Conservation (phyloP, 495 filamentous ascomycete species). For the Podospora didyma region DNA sequence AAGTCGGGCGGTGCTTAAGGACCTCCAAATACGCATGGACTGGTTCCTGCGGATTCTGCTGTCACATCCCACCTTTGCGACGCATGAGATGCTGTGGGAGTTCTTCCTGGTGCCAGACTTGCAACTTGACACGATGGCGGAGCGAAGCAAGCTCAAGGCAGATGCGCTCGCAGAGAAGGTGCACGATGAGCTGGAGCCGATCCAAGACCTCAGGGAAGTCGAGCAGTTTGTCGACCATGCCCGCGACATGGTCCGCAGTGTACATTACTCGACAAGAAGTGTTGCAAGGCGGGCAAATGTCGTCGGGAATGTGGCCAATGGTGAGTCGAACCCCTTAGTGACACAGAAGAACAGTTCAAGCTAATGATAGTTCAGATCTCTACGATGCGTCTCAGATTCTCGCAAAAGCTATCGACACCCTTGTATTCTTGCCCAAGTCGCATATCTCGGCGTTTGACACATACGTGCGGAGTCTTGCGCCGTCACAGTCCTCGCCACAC, state of each 20-base stretch:
- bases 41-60: slow-evolving; percentile 82
- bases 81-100: slow-evolving; percentile 98
- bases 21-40: slow-evolving; percentile 84
- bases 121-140: slow-evolving; percentile 82
- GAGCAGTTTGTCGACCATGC: slow-evolving; percentile 90
- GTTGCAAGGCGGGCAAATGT: slow-evolving; percentile 67
- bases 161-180: slow-evolving; percentile 77
- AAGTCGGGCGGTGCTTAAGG: slow-evolving; percentile 78
- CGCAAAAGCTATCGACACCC: slow-evolving; percentile 52
- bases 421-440: slow-evolving; percentile 61
- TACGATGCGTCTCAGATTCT: slow-evolving; percentile 62
- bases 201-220: slow-evolving; percentile 85
- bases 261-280: slow-evolving; percentile 76
- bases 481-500: slow-evolving; percentile 70
- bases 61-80: slow-evolving; percentile 87
- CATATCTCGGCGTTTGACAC: slow-evolving; percentile 69
- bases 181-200: slow-evolving; percentile 77
- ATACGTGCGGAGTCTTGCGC: slow-evolving; percentile 63
- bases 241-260: slow-evolving; percentile 76
- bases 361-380: slow-evolving; percentile 50
- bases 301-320: slow-evolving; percentile 50
- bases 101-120: slow-evolving; percentile 97
- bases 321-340: slow-evolving; percentile 33
- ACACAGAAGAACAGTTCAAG: background rate
- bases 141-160: slow-evolving; percentile 82